phyloP scores from a whole-genome alignment of 805 yeast genomes.

The Starmerella etchellsii region DNA sequence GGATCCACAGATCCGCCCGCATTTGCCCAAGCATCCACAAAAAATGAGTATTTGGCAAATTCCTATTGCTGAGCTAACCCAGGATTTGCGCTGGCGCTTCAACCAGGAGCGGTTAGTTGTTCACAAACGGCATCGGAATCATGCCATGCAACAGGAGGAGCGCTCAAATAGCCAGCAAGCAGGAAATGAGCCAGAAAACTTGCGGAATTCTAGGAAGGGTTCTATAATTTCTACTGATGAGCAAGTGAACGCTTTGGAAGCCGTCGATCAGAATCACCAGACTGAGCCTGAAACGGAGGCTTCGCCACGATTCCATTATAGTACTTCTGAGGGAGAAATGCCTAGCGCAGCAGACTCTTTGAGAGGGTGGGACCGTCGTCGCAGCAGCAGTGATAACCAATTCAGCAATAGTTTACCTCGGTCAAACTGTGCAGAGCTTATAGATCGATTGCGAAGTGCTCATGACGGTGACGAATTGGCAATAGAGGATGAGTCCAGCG shows the following conservation, averaged over 20 bases:
- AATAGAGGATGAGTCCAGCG: slow-evolving; percentile 1
- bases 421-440: slow-evolving; percentile 14
- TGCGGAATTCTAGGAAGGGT: too few species aligned
- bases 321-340: too few species aligned
- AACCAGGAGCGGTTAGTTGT: slow-evolving; percentile 5
- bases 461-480: slow-evolving; percentile 5
- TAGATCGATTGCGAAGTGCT: slow-evolving; percentile 16
- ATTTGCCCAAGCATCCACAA: background rate
- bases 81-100: slow-evolving; percentile 17
- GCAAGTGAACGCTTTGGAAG: too few species aligned
- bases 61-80: slow-evolving; percentile 13
- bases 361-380: too few species aligned
- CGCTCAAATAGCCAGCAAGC: background rate
- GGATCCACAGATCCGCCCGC: slow-evolving; percentile 1
- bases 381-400: background rate
- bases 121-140: slow-evolving; percentile 4
- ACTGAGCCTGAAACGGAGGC: too few species aligned
- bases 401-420: slow-evolving; percentile 4
- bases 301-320: too few species aligned
- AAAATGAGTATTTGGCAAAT: slow-evolving; percentile 12
- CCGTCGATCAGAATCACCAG: too few species aligned
- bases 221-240: too few species aligned
- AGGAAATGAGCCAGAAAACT: too few species aligned
- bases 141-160: background rate
- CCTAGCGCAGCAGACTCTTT: too few species aligned